A percentile compares a stretch with the other conserved stretches of the same genome.
phyloP scores from a whole-genome alignment of 331 rosid genomes.

The Arachis monticola region DNA sequence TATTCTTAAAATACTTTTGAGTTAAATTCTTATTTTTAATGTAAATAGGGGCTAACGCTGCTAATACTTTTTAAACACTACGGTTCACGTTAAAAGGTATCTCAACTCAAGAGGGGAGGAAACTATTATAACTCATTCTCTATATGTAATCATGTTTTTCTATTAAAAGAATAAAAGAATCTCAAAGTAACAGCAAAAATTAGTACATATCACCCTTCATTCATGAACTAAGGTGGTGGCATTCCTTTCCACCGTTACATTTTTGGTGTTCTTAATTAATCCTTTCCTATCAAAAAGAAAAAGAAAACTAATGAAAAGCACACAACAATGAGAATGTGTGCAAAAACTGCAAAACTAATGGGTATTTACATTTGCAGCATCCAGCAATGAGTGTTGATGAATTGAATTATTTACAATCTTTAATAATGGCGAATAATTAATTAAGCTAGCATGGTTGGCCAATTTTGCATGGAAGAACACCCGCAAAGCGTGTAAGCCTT shows the following conservation, averaged over 20 bases:
- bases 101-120: too few species aligned
- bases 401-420: too few species aligned
- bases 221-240: not conserved
- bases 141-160: not conserved
- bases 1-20: too few species aligned
- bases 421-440: too few species aligned
- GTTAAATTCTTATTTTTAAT: too few species aligned
- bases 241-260: not conserved
- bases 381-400: not conserved
- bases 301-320: not conserved
- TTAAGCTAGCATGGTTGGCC: not conserved
- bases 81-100: too few species aligned
- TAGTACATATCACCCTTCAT: not conserved
- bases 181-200: not conserved
- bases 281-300: not conserved
- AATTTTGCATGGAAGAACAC: slow-evolving; percentile 33
- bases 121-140: too few species aligned
- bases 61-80: too few species aligned
- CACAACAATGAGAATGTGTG: not conserved
- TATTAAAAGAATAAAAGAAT: not conserved
- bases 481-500: slow-evolving; percentile 58
- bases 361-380: too few species aligned
- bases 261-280: not conserved
- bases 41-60: too few species aligned
- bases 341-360: not conserved